Evolutionary conservation across 1,284 basidiomycete genomes (phyloP), one percentile per base, ranked within the genome.

Genomic region (Sparassis latifolia): DNA sequence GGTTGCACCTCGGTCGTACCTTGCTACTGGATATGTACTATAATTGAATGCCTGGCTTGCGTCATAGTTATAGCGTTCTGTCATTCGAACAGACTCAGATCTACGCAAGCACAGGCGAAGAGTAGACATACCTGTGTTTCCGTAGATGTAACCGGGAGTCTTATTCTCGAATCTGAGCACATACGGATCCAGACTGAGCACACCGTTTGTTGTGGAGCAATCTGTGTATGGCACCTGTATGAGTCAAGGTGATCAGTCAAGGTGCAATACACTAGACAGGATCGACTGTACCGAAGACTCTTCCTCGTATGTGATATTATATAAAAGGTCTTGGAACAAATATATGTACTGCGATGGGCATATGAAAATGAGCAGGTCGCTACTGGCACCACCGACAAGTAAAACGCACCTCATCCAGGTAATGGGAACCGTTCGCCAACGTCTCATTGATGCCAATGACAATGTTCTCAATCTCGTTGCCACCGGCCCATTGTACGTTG

Each of bases 381-480:
- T 20, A 20, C 20, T 20, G 20, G 20, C 4, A 10, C 6, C 6
- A 9, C 10, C 2, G 3, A 45, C 30, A 53, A 29, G 20, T 31
- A 35, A 49, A 5, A 55, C 69, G 32, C 42, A 77, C 77, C 69
- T 79, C 73, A 54, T 79, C 65, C 42, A 80, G 58, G 51, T 76
- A 78, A 57, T 75, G 73, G 3, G 69, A 65, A 20, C 68, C 67
- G 49, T 77, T 77, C 12, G 66, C 55, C 28, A 71, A 52, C 2
- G 64, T 67, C 4, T 55, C 49, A 55, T 75, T 76, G 10, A 69
- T 69, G 5, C 27, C 44, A 42, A 72, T 69, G 29, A 73, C 75
- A 35, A 81, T 80, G 0, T 75, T 76, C 60, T 81, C 79, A 51
- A 80, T 77, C 63, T 82, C 80, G 58, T 82, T 82, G 30, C 79